Conservation (phyloP, 257 asterid genomes). For the Ophiorrhiza pumila region DNA sequence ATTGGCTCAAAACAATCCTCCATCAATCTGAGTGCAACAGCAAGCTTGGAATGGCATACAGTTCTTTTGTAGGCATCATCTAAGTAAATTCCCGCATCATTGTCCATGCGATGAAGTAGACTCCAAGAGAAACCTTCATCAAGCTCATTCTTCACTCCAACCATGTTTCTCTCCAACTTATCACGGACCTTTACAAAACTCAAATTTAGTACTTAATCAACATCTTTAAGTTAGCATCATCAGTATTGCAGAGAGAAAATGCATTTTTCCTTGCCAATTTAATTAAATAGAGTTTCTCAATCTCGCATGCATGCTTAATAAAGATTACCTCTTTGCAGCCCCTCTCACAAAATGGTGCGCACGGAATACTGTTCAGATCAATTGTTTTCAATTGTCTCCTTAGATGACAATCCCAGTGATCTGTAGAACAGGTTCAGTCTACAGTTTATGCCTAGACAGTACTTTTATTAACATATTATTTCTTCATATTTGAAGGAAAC, state of each 20-base stretch:
- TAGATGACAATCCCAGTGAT: conserved; percentile 56
- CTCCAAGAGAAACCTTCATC: conserved; percentile 49
- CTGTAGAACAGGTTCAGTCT: conserved; percentile 18
- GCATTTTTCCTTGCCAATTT: neutral
- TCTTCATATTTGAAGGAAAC: neutral
- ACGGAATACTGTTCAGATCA: conserved; percentile 39
- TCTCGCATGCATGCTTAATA: neutral
- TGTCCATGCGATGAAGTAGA: conserved; percentile 38
- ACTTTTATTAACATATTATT: neutral
- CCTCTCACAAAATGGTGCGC: conserved; percentile 38
- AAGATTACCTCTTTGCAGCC: conserved; percentile 47
- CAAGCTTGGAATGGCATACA: conserved; percentile 54
- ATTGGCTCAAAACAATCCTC: conserved; percentile 52
- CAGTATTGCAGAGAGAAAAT: neutral
- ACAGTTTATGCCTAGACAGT: neutral
- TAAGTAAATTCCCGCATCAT: conserved; percentile 20
- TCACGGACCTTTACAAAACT: conserved; percentile 27
- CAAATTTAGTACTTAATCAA: neutral
- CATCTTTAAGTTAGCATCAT: neutral
- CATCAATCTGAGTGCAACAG: conserved; percentile 48
- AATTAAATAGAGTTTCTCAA: neutral
- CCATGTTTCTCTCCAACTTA: conserved; percentile 27
- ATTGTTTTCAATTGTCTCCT: conserved; percentile 17
- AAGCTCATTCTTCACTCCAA: conserved; percentile 36
- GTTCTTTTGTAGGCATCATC: conserved; percentile 34